phyloP scores from a whole-genome alignment of 179 eudicot genomes.

The Spinacia oleracea region DNA sequence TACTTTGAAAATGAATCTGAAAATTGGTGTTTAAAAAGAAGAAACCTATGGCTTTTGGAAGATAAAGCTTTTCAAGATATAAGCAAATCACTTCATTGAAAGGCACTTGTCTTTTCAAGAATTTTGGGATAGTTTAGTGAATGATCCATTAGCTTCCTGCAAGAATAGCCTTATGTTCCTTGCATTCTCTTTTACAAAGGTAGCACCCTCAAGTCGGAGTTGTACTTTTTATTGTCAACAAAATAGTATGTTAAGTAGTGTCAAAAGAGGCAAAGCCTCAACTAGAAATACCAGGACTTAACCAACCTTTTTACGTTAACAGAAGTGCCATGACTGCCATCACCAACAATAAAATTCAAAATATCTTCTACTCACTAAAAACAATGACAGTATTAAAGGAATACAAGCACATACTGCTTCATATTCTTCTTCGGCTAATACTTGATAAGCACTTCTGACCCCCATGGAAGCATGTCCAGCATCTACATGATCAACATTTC shows the following conservation, averaged over 20 bases:
- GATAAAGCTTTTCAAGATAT: not conserved
- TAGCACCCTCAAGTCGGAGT: not conserved
- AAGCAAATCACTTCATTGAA: not conserved
- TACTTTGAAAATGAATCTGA: not conserved
- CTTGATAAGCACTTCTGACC: constrained; percentile 59
- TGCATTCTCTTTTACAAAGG: constrained; percentile 1
- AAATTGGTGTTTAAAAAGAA: not conserved
- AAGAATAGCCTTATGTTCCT: not conserved
- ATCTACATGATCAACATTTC: constrained; percentile 57
- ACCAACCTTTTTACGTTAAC: not conserved
- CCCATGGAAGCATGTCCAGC: constrained; percentile 36
- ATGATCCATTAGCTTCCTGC: not conserved
- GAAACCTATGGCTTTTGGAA: not conserved
- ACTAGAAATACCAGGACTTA: not conserved
- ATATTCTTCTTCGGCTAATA: constrained; percentile 80
- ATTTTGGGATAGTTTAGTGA: not conserved
- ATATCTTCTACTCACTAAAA: not conserved
- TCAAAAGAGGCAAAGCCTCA: not conserved
- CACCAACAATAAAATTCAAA: not conserved
- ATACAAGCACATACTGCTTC: constrained; percentile 74
- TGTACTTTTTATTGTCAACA: not conserved
- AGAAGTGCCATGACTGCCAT: not conserved
- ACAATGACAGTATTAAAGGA: not conserved
- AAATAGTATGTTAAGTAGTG: too few species aligned
- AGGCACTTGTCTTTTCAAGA: not conserved